Base-by-base conservation (phyloP, 306 rosid genomes). In the Hylodesmum podocarpum region DNA sequence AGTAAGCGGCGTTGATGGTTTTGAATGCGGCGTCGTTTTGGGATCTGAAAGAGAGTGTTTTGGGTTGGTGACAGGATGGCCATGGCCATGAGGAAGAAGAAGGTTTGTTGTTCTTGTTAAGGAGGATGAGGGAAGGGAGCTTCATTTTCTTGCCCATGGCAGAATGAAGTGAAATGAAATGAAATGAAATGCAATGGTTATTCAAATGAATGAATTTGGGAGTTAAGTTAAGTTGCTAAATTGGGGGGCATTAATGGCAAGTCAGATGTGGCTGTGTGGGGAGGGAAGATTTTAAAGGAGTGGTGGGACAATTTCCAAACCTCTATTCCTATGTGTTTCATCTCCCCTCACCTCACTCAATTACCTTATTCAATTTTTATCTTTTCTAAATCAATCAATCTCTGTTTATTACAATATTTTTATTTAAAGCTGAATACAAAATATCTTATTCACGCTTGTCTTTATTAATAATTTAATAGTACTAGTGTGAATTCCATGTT, bases 21-120 rank as follows among this genome's bases (percentile, higher is more conserved):
- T 84, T 83, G 86, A 84, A 86, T 5, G 80, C 19, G 21, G 84
- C 33, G 8, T 84, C 74, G 66, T 49, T 63, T 51, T 21, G 47
- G 66, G 70, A 65, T 65, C 95, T 77, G 65, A 95, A 95, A 10
- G 98, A 95, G 63, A 85, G 91, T 36, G 97, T 92, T 86, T 85
- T 87, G 3, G 97, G 84, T 85, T 90, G 98, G 72, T 91, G 69
- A 66, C 96, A 92, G 36, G 92, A 86, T 1, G 90, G 93, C 97
- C 97, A 94, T 15, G 88, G 84, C 97, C 96, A 90, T 1, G 84
- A 63, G 3, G 78, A 64, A 24, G 90, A 84, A 29, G 88, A 83
- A 3, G 77, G 9, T 1, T 18, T 62, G 41, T 16, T 31, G 66
- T 6, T 22, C n/a, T n/a, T n/a, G 62, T 9, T 51, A 13, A 0